Base-by-base conservation (phyloP, 1,284 basidiomycete genomes). In the Apiotrichum laibachii region DNA sequence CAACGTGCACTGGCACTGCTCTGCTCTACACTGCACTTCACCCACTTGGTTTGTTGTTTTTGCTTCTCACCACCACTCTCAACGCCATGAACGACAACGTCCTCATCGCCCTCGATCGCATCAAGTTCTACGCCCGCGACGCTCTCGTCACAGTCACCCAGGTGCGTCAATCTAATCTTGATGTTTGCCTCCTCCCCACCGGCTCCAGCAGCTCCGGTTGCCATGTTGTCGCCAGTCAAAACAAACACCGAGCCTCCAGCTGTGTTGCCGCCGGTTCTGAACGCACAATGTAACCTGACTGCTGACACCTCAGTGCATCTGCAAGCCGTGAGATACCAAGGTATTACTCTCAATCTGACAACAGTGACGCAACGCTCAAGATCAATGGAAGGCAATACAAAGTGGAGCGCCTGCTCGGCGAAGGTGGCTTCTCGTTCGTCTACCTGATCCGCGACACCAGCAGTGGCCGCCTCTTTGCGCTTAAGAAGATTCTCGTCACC, bases 351-450 rank as follows among this genome's bases (percentile, higher is more conserved):
- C 15, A 9, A 43, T 26, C 59, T 64, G n/a, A 62, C 57, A 13
- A 21, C 62, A 77, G 75, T 1, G 73, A 77, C 55, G 75, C 76
- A 9, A 91, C 87, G 61, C 83, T 95, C 63, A 94, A 95, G 80
- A 92, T 97, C 66, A 95, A 95, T 69, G 93, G 93, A 33, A 84
- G 93, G 69, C 89, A 88, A 51, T 96, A 92, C 80, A 88, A 90
- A 69, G 90, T 97, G 50, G 80, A 93, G 53, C 90, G 88, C 66
- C 86, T 95, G 16, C 84, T 97, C 5, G 93, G 93, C 47, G 93
- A 97, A 79, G 93, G 93, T 44, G 93, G 75, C n/a, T 96, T 96
- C 82, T 92, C 90, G 16, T 96, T 94, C 73, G 93, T 97, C 19
- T 93, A 93, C 76, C 83, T 93, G 39, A 89, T 89, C n/a, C 86